A percentile compares a stretch with the other conserved stretches of the same genome.
Evolutionary conservation across 2,329 filamentous ascomycete genomes (phyloP).

Genomic region (Phaeosphaeriaceae sp.): DNA sequence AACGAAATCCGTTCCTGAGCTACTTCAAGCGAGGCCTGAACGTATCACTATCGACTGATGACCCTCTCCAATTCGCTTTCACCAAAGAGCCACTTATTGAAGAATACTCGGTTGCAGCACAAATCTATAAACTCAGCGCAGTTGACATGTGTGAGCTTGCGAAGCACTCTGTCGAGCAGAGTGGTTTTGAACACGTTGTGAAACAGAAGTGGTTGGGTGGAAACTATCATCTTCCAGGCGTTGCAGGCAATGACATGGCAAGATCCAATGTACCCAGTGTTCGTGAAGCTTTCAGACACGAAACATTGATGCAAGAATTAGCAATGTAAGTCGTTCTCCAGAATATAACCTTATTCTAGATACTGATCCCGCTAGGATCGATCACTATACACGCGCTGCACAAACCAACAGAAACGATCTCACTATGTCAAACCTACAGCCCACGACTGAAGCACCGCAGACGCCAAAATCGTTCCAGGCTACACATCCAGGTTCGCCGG

Average conservation of each 20-base stretch:
- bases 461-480: conserved; percentile 39
- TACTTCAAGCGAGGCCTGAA: conserved; percentile 96
- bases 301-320: conserved; percentile 83
- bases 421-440: conserved; percentile 45
- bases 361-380: conserved; percentile 36
- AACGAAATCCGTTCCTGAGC: conserved; percentile 92
- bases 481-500: conserved; percentile 47
- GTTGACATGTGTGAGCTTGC: conserved; percentile 99
- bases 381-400: conserved; percentile 51
- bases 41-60: conserved; percentile 94
- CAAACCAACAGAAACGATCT: conserved; percentile 38
- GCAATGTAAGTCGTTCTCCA: conserved; percentile 70
- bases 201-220: conserved; percentile 92
- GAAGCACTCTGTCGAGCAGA: conserved; percentile 94
- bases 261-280: conserved; percentile 97
- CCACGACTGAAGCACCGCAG: conserved; percentile 26
- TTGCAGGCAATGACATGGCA: conserved; percentile 86
- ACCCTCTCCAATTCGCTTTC: conserved; percentile 96
- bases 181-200: conserved; percentile 86
- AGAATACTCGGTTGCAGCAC: conserved; percentile 95
- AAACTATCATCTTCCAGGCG: conserved; percentile 78
- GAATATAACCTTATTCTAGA: not conserved
- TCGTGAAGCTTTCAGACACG: conserved; percentile 85
- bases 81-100: conserved; percentile 98
- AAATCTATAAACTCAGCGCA: conserved; percentile 96